A percentile compares a stretch with the other conserved stretches of the same genome.
These are phyloP conservation scores for Kwoniella pini DNA, from an alignment of 768 basidiomycete genomes.

Conservation along the genomic window DNA sequence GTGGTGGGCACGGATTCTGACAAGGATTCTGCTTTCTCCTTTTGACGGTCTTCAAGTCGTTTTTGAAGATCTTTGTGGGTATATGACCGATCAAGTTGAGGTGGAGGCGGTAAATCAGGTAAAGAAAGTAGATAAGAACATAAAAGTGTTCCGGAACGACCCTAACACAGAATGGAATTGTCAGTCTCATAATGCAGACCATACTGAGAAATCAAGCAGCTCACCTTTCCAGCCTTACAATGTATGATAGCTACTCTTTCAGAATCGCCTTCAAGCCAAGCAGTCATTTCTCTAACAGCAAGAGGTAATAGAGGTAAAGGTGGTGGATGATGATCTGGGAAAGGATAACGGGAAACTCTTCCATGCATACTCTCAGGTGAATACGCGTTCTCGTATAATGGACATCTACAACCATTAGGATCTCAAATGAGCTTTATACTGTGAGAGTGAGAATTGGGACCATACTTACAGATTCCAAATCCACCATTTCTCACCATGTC, in stretches of 20 bases:
- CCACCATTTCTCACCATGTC: slow-evolving; percentile 77
- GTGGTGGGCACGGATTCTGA: too few relatives aligned
- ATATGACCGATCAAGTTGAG: slow-evolving; percentile 59
- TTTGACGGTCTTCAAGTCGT: slow-evolving; percentile 52
- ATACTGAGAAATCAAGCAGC: neutral
- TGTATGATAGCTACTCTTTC: slow-evolving; percentile 77
- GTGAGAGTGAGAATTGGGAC: neutral
- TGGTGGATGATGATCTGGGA: slow-evolving; percentile 89
- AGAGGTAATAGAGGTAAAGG: slow-evolving; percentile 74
- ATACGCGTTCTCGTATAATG: slow-evolving; percentile 77
- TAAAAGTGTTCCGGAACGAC: slow-evolving; percentile 80
- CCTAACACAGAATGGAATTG: slow-evolving; percentile 62
- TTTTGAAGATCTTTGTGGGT: slow-evolving; percentile 60
- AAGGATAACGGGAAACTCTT: slow-evolving; percentile 79
- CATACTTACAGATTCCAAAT: slow-evolving; percentile 71
- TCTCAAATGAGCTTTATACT: neutral
- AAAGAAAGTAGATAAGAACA: slow-evolving; percentile 76
- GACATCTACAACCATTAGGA: slow-evolving; percentile 58
- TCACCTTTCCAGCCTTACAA: slow-evolving; percentile 69
- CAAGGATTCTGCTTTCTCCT: slow-evolving; percentile 57
- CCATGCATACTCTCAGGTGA: slow-evolving; percentile 67
- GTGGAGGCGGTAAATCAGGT: slow-evolving; percentile 59
- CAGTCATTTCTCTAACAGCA: slow-evolving; percentile 69
- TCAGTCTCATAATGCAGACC: slow-evolving; percentile 1
- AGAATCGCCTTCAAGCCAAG: slow-evolving; percentile 68